These are phyloP conservation scores for Saccharomyces eubayanus DNA, from an alignment of 805 yeast genomes.

Conservation along the genomic window DNA sequence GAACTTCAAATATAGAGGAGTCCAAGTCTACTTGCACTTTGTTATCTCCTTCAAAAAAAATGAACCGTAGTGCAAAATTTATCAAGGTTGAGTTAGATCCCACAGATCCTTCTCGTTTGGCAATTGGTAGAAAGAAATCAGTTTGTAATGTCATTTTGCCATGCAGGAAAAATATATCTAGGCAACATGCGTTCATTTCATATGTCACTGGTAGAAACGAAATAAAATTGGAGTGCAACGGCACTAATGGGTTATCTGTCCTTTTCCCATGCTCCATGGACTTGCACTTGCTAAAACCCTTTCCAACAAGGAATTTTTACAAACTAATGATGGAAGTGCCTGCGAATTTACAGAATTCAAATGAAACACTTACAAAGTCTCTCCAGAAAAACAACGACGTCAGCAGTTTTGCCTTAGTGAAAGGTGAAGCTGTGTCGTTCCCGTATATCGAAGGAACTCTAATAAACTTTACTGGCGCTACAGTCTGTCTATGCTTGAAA, in stretches of 20 bases:
- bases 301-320: conserved; percentile 17
- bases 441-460: conserved; percentile 56
- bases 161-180: conserved; percentile 25
- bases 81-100: conserved; percentile 13
- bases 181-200: conserved; percentile 30
- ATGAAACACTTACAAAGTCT: conserved; percentile 14
- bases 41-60: neutral
- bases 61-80: neutral
- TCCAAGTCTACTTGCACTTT: neutral
- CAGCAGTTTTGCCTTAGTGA: conserved; percentile 35
- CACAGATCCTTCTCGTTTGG: conserved; percentile 13
- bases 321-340: conserved; percentile 12
- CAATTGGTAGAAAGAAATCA: conserved; percentile 27
- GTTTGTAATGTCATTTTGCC: conserved; percentile 29
- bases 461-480: conserved; percentile 47
- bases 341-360: conserved; percentile 3
- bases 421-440: conserved; percentile 55
- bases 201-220: conserved; percentile 35
- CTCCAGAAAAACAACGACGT: conserved; percentile 13
- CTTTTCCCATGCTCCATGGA: conserved; percentile 44
- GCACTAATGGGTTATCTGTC: conserved; percentile 72
- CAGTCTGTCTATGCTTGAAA: conserved; percentile 51
- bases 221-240: conserved; percentile 59
- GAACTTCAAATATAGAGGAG: neutral
- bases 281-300: conserved; percentile 25